Percentiles rank a stretch among this genome's conserved stretches.
phyloP scores from a whole-genome alignment of 805 yeast genomes.

The Metschnikowia koreensis region DNA sequence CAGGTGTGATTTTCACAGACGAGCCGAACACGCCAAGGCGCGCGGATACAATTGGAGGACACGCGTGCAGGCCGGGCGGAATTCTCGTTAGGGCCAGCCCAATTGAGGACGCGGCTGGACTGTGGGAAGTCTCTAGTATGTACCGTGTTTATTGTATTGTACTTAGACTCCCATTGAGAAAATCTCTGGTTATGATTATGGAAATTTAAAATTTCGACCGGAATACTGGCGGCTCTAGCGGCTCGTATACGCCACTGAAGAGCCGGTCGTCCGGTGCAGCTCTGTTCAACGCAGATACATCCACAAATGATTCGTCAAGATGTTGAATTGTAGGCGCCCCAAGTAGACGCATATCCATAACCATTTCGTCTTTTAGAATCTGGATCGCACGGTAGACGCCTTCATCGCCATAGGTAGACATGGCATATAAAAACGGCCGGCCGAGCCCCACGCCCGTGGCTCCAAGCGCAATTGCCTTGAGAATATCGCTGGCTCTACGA shows the following conservation, averaged over 20 bases:
- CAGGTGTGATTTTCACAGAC: background rate
- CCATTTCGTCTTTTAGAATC: slow-evolving; percentile 58
- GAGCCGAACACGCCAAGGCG: background rate
- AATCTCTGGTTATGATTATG: too few species aligned
- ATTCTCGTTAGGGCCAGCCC: background rate
- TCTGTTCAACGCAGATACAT: slow-evolving; percentile 43
- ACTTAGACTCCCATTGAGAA: too few species aligned
- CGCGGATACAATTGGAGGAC: background rate
- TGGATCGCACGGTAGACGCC: slow-evolving; percentile 69
- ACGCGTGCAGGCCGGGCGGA: background rate
- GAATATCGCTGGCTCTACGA: slow-evolving; percentile 71
- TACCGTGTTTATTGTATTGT: too few species aligned
- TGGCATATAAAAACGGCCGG: slow-evolving; percentile 71
- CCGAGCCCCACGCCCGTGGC: slow-evolving; percentile 78
- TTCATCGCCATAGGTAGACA: slow-evolving; percentile 75
- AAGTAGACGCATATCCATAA: slow-evolving; percentile 62
- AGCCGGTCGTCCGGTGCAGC: slow-evolving; percentile 55
- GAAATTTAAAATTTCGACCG: slow-evolving; percentile 22
- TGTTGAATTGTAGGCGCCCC: slow-evolving; percentile 55
- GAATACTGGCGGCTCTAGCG: slow-evolving; percentile 53
- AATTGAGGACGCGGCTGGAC: too few species aligned
- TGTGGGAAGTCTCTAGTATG: too few species aligned
- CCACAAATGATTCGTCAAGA: slow-evolving; percentile 58
- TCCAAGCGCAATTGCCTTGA: slow-evolving; percentile 74
- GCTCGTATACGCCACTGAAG: slow-evolving; percentile 54